Base-by-base conservation (phyloP, 345 rosid genomes). In the Theobroma cacao region DNA sequence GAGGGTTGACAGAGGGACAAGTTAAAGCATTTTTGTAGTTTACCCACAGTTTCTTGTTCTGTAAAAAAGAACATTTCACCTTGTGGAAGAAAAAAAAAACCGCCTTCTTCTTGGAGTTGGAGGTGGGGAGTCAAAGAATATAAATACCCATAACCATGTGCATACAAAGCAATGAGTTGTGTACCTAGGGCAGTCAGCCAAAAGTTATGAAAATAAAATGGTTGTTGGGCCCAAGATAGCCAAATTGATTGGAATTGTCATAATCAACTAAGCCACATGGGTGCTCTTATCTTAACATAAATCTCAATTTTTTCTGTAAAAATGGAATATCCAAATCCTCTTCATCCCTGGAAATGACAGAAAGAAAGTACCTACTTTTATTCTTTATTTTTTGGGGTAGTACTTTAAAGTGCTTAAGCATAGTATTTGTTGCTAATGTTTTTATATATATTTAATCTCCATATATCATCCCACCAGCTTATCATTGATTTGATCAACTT, bases 251-350 rank as follows among this genome's bases (percentile, higher is more conserved):
- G 60, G 48, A 28, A 5, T 70, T 55, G 60, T 77, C 81, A 80
- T 79, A 17, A 71, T 77, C 74, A 62, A 72, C 50, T 38, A 52
- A 40, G 75, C 90, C 90, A 85, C 88, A 83, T 85, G 90, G 81
- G 56, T 9, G 22, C 14, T 70, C 36, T 47, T 15, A 69, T 17
- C 22, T 45, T 17, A 11, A 38, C 6, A 22, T 56, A 66, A n/a
- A 26, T 68, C 72, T 22, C 60, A 11, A 43, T n/a, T 45, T 73
- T n/a, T 78, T 75, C 41, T 47, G 7, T 64, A n/a, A 11, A 43
- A 41, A 66, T 67, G 71, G 76, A 79, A 79, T 79, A 72, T 60
- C 33, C 9, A 73, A 69, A 11, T 52, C 74, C 60, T 78, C 69
- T 69, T 75, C 70, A 63, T 82, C 71, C 78, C 64, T 38, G 79